Base-by-base conservation (phyloP, 176 grass and related monocot species). In the Echinochloa phyllopogon region DNA sequence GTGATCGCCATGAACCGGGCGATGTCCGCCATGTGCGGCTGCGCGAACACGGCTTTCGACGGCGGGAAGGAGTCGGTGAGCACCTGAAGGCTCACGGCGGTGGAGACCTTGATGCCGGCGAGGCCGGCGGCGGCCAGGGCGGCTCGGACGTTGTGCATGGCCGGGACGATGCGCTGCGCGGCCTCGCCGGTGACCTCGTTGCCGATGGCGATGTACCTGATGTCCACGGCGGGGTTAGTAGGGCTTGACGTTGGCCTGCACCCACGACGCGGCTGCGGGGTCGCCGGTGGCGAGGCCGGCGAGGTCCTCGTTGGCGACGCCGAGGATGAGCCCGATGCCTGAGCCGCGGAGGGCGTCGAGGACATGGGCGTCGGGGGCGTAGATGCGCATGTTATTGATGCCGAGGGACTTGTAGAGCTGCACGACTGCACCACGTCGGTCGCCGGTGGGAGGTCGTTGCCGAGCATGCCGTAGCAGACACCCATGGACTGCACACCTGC, bases 321-420 rank as follows among this genome's bases (percentile, higher is more conserved):
- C 88, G 27, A 93, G 21, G 20, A 77, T 52, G 69, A 95, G 50
- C 21, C 40, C 49, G 72, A 95, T 91, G 52, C 85, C 80, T 2
- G 84, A 82, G 45, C 66, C 60, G 43, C 64, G 74, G 0, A 95
- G 83, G 12, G 88, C 90, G 2, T 59, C 21, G 49, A 93, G 91
- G 0, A 74, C 64, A 0, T 41, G 49, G 24, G 12, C 21, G 88
- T 93, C 25, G 24, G 94, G 88, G 39, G 33, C 47, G 79, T 96
- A 96, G n/a, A 96, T 70, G 66, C 94, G 82, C 91, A 96, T 93
- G 3, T 29, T n/a, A 6, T n/a, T 64, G 59, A 95, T 91, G 58
- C 82, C 68, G 6, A 72, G 84, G 69, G 90, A 90, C 74, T 29
- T 72, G 90, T 91, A 95, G 4, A 95, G 86, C 64, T 75, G 80